These are phyloP conservation scores for Naegleria gruberi DNA, from an alignment of 208 protist genomes.

Conservation along the genomic window DNA sequence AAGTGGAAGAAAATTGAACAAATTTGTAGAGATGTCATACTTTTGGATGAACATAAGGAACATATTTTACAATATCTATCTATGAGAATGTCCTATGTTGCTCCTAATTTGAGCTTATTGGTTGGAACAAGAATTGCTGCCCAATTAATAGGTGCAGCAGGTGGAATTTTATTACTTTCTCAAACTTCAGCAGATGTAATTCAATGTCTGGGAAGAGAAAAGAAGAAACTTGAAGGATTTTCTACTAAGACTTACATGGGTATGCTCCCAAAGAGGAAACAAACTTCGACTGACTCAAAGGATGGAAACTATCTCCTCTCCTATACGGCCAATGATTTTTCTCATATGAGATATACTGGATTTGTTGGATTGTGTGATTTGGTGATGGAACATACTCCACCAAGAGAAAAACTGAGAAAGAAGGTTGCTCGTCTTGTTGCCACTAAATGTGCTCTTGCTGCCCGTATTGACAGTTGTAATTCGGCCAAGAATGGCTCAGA, in stretches of 20 bases:
- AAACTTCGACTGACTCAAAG: neutral
- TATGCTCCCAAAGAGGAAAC: neutral
- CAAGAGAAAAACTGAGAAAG: neutral
- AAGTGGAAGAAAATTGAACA: neutral
- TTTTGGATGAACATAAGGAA: neutral
- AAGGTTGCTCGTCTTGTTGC: neutral
- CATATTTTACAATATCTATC: neutral
- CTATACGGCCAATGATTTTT: neutral
- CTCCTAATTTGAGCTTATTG: slow-evolving; percentile 76
- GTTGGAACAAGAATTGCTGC: slow-evolving; percentile 76
- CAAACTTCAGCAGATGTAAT: neutral
- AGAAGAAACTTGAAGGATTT: neutral
- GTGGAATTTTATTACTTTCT: slow-evolving; percentile 17
- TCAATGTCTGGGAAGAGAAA: slow-evolving; percentile 1
- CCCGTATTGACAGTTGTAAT: neutral
- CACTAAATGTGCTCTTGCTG: neutral
- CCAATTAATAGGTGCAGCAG: slow-evolving; percentile 72
- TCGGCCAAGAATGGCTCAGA: neutral
- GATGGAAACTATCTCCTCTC: neutral
- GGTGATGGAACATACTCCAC: neutral
- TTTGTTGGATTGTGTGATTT: slow-evolving; percentile 10
- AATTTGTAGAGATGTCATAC: neutral
- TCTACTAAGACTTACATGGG: neutral
- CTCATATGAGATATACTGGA: neutral
- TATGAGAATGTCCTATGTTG: slow-evolving; percentile 69